Evolutionary conservation across 129 eudicot genomes (phyloP), one percentile per base, ranked within the genome.

Genomic region (Smallanthus sonchifolius): DNA sequence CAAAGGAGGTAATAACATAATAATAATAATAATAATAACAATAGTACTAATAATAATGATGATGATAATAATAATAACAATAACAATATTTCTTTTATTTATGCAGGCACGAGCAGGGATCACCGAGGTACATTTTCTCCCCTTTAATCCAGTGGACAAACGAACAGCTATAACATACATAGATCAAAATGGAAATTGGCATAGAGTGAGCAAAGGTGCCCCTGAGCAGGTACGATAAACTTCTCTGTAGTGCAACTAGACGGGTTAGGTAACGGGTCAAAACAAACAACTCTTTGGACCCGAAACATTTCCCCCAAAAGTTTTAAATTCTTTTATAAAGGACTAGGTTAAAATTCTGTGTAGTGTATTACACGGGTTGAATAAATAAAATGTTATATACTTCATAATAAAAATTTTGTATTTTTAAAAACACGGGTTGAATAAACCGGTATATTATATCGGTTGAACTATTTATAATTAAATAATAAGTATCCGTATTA

Each of bases 141-240:
- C 97, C 17, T 91, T 91, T 54, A 86, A 91, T 73, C 97, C 97
- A 2, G 97, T 91, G 48, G 95, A 84, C 6, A 91, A 91, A 84
- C 87, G 97, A 74, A 91, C 97, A 6, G 97, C 97, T 20, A 88
- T 91, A 16, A 91, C 97, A 8, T 91, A 91, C 81, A 77, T 84
- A 2, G 97, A 91, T 56, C 39, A 52, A 40, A 72, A 42, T 15
- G 97, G 92, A 51, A 81, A 88, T 54, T 91, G 97, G 97, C 82
- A 88, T 72, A 79, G 97, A 24, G 86, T 76, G 19, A 91, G 97
- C 97, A 91, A 91, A 83, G 97, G 97, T 62, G 97, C 97, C 70
- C 97, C 97, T 6, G 97, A 91, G 68, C 97, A 91, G 96, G 96
- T 90, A 79, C 20, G 15, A 61, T 5, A 34, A 61, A 61, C 43